phyloP scores from a whole-genome alignment of 345 rosid species.

The Hirschfeldia incana region DNA sequence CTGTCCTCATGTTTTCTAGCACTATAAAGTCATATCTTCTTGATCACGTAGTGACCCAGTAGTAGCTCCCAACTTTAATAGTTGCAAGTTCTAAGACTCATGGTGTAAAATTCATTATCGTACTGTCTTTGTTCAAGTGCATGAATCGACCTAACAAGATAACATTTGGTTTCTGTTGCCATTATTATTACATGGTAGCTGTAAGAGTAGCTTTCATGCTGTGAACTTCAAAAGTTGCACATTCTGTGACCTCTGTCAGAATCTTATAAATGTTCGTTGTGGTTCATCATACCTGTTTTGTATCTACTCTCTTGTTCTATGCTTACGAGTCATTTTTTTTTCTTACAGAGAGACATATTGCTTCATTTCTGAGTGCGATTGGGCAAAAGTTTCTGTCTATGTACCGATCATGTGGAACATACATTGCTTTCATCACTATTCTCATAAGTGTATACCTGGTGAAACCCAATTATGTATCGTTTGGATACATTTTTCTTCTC shows the following conservation, averaged over 20 bases:
- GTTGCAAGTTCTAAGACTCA: conserved; percentile 1
- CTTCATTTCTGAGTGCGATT: conserved; percentile 76
- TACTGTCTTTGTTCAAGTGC: conserved; percentile 10
- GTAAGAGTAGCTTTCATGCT: conserved; percentile 22
- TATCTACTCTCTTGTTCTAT: conserved; percentile 6
- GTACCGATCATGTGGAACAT: conserved; percentile 94
- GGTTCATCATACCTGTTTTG: conserved; percentile 22
- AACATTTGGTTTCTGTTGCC: conserved; percentile 5
- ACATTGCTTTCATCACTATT: conserved; percentile 90
- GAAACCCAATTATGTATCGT: conserved; percentile 83
- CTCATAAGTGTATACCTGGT: conserved; percentile 84
- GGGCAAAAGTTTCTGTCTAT: conserved; percentile 80
- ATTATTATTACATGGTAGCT: not conserved
- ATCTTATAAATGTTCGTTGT: conserved; percentile 16
- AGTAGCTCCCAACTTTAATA: conserved; percentile 8
- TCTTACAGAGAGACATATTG: conserved; percentile 81
- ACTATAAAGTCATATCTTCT: conserved; percentile 16
- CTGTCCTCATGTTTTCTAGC: conserved; percentile 3
- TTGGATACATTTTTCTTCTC: conserved; percentile 91
- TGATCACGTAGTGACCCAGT: conserved; percentile 6
- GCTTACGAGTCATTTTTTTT: conserved; percentile 22
- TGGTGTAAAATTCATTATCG: conserved; percentile 12
- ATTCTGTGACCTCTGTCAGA: conserved; percentile 16
- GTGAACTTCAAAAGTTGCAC: conserved; percentile 22
- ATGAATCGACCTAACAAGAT: conserved; percentile 11